A percentile compares a stretch with the other conserved stretches of the same genome.
These are phyloP conservation scores for Gossypium davidsonii DNA, from an alignment of 441 rosid species.

Conservation along the genomic window DNA sequence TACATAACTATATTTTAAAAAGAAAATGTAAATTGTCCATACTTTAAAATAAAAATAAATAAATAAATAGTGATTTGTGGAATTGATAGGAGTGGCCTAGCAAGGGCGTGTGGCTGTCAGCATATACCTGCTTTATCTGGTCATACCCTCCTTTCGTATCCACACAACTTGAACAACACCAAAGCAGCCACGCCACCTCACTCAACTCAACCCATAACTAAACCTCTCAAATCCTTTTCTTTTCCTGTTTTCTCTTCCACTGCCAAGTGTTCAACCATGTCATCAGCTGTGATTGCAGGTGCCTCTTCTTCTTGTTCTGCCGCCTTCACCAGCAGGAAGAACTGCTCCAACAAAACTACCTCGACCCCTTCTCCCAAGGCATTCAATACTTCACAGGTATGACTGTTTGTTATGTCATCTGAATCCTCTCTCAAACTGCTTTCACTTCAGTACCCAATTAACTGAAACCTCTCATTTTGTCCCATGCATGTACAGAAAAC, in stretches of 20 bases:
- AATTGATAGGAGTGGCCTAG: too few relatives aligned
- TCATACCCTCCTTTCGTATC: too few relatives aligned
- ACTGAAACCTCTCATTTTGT: constrained; percentile 1
- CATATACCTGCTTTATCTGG: too few relatives aligned
- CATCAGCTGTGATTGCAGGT: constrained; percentile 51
- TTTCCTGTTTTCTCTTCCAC: not conserved
- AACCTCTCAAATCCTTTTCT: not conserved
- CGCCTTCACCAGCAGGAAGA: constrained; percentile 34
- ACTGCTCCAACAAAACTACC: constrained; percentile 30
- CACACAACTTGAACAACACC: too few relatives aligned
- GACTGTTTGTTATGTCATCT: not conserved
- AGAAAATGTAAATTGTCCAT: too few relatives aligned
- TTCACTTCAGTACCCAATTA: not conserved
- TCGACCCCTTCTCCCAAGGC: constrained; percentile 30
- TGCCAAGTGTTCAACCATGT: constrained; percentile 18
- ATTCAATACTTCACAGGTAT: constrained; percentile 26
- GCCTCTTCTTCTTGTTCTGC: constrained; percentile 40
- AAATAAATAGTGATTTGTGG: too few relatives aligned
- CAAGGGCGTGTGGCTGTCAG: too few relatives aligned
- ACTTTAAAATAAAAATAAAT: too few relatives aligned
- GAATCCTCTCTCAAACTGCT: not conserved
- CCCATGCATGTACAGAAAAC: constrained; percentile 37
- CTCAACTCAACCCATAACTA: not conserved
- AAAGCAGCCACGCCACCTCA: too few relatives aligned
- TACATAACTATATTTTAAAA: too few relatives aligned